Percentiles rank a stretch among this genome's conserved stretches.
phyloP scores from a whole-genome alignment of 1,284 basidiomycete species.

The Ceratobasidium sp. region DNA sequence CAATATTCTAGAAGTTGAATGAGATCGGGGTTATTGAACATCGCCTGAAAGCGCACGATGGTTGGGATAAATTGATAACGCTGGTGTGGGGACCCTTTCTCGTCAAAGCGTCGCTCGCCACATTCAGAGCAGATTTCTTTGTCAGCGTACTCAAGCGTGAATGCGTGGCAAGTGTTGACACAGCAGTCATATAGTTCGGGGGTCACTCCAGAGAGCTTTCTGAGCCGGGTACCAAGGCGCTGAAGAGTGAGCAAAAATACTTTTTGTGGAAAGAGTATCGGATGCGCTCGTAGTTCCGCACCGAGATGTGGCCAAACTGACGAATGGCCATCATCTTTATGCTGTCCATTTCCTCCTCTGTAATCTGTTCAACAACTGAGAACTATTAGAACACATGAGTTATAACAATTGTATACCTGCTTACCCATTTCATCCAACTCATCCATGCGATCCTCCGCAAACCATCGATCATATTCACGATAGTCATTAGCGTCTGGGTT shows the following conservation, averaged over 20 bases:
- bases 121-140: slow-evolving; percentile 20
- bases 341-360: slow-evolving; percentile 3
- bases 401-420: neutral
- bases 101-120: neutral
- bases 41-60: neutral
- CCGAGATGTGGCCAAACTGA: slow-evolving; percentile 5
- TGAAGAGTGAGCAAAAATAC: slow-evolving; percentile 4
- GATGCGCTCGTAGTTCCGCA: slow-evolving; percentile 1
- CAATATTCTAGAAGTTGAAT: slow-evolving; percentile 51
- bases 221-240: slow-evolving; percentile 14
- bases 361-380: neutral
- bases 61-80: slow-evolving; percentile 5
- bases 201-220: slow-evolving; percentile 40
- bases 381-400: neutral
- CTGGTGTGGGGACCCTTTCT: neutral
- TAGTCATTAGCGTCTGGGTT: neutral
- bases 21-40: slow-evolving; percentile 5
- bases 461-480: slow-evolving; percentile 32
- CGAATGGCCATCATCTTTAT: slow-evolving; percentile 8
- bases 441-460: neutral
- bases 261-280: slow-evolving; percentile 4
- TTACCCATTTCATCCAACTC: slow-evolving; percentile 16
- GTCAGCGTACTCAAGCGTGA: slow-evolving; percentile 29
- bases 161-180: slow-evolving; percentile 48
- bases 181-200: slow-evolving; percentile 45